Evolutionary conservation across 1,284 basidiomycete genomes (phyloP).

Genomic region (Mycosarcoma mackinlayi): DNA sequence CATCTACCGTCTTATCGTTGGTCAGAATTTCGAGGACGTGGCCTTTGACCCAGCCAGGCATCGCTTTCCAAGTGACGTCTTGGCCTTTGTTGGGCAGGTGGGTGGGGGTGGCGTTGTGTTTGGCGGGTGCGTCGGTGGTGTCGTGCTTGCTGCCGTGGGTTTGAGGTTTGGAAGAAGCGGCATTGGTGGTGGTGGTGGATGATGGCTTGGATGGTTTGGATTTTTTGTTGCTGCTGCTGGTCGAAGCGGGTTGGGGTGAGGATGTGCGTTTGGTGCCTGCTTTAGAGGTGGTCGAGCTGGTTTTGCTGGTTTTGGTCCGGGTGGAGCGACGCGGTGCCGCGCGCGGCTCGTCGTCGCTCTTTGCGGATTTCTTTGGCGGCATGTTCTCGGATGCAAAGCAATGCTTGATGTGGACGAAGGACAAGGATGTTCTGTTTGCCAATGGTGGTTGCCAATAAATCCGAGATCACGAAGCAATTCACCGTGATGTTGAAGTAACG

Average conservation of each 20-base stretch:
- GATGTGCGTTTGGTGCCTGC: too few species aligned
- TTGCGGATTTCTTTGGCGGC: conserved; percentile 5
- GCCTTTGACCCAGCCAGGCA: conserved; percentile 31
- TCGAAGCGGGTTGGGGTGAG: too few species aligned
- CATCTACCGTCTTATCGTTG: background rate
- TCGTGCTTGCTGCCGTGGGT: conserved; percentile 29
- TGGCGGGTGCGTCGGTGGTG: conserved; percentile 6
- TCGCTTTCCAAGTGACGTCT: conserved; percentile 27
- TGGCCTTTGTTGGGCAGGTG: conserved; percentile 13
- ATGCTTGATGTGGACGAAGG: too few species aligned
- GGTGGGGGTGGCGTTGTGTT: conserved; percentile 6
- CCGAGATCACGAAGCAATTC: too few species aligned
- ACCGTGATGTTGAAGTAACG: too few species aligned
- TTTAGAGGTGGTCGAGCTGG: conserved; percentile 1
- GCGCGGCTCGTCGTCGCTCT: background rate
- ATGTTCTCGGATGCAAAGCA: background rate
- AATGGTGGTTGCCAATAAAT: too few species aligned
- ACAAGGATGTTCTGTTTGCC: too few species aligned
- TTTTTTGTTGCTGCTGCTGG: background rate
- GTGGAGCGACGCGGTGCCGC: conserved; percentile 2
- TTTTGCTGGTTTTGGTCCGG: background rate
- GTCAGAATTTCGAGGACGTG: conserved; percentile 19
- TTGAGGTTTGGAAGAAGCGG: too few species aligned
- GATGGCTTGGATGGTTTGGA: background rate
- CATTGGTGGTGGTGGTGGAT: background rate